phyloP scores from a whole-genome alignment of 2,329 filamentous ascomycete genomes.

The Paracoccidioides brasiliensis region DNA sequence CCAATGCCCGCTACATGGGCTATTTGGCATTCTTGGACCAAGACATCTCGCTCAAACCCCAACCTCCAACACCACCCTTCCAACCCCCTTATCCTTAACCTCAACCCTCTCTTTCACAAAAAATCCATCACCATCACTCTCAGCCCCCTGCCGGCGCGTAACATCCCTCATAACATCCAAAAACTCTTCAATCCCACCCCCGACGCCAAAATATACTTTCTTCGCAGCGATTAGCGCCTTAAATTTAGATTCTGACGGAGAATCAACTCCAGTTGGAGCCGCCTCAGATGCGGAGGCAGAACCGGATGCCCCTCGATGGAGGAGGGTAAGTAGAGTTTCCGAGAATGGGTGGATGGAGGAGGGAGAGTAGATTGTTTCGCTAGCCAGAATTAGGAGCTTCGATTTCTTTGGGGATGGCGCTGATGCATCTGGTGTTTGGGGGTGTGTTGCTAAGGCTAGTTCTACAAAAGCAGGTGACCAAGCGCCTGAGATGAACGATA shows the following conservation, averaged over 20 bases:
- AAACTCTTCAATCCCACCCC: slow-evolving; percentile 51
- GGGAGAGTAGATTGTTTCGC: slow-evolving; percentile 53
- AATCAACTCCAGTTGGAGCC: background rate
- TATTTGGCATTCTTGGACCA: background rate
- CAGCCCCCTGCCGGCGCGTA: slow-evolving; percentile 6
- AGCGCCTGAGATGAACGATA: slow-evolving; percentile 47
- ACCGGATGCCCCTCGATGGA: slow-evolving; percentile 18
- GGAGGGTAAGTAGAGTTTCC: slow-evolving; percentile 38
- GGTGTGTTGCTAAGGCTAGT: slow-evolving; percentile 22
- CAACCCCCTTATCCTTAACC: slow-evolving; percentile 32
- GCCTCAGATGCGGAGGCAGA: background rate
- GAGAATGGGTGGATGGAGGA: slow-evolving; percentile 42
- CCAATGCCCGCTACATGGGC: too few species aligned
- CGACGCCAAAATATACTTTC: slow-evolving; percentile 53
- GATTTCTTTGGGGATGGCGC: slow-evolving; percentile 19
- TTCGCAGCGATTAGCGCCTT: slow-evolving; percentile 50
- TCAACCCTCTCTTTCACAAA: slow-evolving; percentile 23
- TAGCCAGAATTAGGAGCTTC: slow-evolving; percentile 40
- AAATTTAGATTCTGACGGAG: slow-evolving; percentile 7
- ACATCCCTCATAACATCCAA: slow-evolving; percentile 21
- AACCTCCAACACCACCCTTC: slow-evolving; percentile 31
- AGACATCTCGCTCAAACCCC: background rate
- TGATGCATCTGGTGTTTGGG: background rate
- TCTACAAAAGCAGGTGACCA: slow-evolving; percentile 41
- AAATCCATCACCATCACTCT: slow-evolving; percentile 14